Evolutionary conservation across 441 rosid species (phyloP), one percentile per base, ranked within the genome.

Genomic region (Adansonia gregorii): DNA sequence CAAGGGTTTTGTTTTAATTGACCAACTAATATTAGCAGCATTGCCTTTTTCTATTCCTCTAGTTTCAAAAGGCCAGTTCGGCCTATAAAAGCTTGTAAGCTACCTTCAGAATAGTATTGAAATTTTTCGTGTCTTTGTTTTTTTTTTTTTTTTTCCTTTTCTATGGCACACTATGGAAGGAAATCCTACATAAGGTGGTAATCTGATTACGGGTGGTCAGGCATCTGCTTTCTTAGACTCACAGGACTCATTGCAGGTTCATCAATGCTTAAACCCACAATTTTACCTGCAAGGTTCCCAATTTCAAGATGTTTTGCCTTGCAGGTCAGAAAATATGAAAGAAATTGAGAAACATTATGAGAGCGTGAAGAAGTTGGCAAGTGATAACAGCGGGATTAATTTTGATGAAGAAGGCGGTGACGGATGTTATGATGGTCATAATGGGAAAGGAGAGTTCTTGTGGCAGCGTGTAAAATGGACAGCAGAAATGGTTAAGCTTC

Each of bases 381-480:
- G 52, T 71, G 63, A 71, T 35, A 8, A 20, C 39, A 10, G 19
- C 65, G 60, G 70, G 14, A 51, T 8, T 17, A 71, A 9, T 31
- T 31, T 35, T 39, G 68, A 75, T 11, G 60, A 64, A 63, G 63
- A 31, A 22, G 61, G 67, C 9, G 60, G 20, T 74, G 71, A 56
- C 76, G 81, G 68, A 15, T 72, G 58, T 71, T 15, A 58, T 67
- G 83, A 72, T 66, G 78, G 8, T 65, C 46, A 31, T 5, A 11
- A 43, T 41, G 82, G 52, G 67, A 69, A 22, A 48, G 66, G 31
- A 1, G 77, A 56, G 41, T 76, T 51, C 35, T 73, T 27, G 0
- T 77, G 80, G 86, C 81, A 67, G 64, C 79, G 80, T 60, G 77
- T 68, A 43, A 85, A 79, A 72, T 83, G 85, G 85, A 81, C 81